Percentiles rank a stretch among this genome's conserved stretches.
These are phyloP conservation scores for Aspergillus ellipticus DNA, from an alignment of 495 filamentous ascomycete species.

Conservation along the genomic window DNA sequence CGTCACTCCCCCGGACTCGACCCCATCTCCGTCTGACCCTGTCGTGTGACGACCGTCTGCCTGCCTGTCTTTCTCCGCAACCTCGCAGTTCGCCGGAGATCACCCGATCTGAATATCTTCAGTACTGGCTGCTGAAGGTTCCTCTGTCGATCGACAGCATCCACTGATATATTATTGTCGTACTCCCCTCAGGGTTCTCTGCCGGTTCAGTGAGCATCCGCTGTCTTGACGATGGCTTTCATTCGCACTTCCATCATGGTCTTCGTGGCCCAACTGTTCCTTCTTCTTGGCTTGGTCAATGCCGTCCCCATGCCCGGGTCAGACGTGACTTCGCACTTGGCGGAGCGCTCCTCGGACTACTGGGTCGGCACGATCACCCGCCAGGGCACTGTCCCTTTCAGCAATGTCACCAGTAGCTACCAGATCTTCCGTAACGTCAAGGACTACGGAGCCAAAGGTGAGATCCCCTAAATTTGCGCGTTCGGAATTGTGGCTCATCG, in stretches of 20 bases:
- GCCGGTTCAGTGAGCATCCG: conserved; percentile 33
- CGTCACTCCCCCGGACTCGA: not conserved
- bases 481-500: conserved; percentile 22
- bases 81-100: conserved; percentile 2
- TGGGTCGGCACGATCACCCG: conserved; percentile 75
- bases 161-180: conserved; percentile 10
- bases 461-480: not conserved
- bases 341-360: conserved; percentile 41
- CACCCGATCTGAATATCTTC: conserved; percentile 17
- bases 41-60: conserved; percentile 12
- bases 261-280: conserved; percentile 34
- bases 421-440: conserved; percentile 84
- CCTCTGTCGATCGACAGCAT: conserved; percentile 9
- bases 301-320: conserved; percentile 36
- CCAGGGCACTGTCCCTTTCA: conserved; percentile 66
- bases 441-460: conserved; percentile 67
- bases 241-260: conserved; percentile 27
- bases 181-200: conserved; percentile 20
- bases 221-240: conserved; percentile 27
- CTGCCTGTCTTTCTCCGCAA: not conserved
- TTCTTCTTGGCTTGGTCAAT: conserved; percentile 38
- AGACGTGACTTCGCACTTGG: conserved; percentile 13
- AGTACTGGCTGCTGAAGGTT: conserved; percentile 39
- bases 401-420: conserved; percentile 48
- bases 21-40: conserved; percentile 10